Base-by-base conservation (phyloP, 2,329 filamentous ascomycete genomes). In the Magnaporthiopsis rhizophila region DNA sequence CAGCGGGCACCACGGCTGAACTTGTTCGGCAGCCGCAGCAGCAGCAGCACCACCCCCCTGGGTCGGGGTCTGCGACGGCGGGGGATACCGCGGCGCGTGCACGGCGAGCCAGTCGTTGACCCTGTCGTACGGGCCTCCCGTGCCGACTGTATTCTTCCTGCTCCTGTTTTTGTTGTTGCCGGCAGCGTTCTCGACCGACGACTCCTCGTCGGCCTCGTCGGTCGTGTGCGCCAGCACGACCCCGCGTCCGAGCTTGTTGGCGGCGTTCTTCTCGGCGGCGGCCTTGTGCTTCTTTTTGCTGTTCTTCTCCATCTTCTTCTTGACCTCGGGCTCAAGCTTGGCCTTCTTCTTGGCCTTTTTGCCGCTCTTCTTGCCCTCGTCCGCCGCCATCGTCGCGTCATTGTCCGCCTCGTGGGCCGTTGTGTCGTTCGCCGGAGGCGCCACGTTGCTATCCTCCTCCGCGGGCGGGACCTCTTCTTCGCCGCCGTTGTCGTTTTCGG, bases 1-100 rank as follows among this genome's bases (percentile, higher is more conserved):
- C 18, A 71, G 58, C 5, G 61, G 9, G 9, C 64, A 65, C 66
- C 66, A 67, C 15, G 30, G n/a, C 28, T 28, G 45, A 5, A 30
- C 28, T 36, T 36, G 34, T 12, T 7, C 32, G 26, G 12, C n/a
- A 30, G 28, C 32, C 9, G 34, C 56, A n/a, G n/a, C n/a, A n/a
- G n/a, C n/a, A n/a, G n/a, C n/a, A n/a, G n/a, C n/a, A n/a, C n/a
- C n/a, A 30, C 28, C 28, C 28, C 3, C 28, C 28, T 30, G 28
- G 5, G 28, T 30, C 28, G 3, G 28, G 28, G 28, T 30, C 28
- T 32, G 56, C 2, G 3, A n/a, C 36, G n/a, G 21, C 45, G 50
- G 45, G 15, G 32, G 24, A n/a, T 58, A 56, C 30, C 45, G 24
- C 9, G 63, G 63, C 12, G 30, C 63, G 32, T 61, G 63, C 26